A percentile compares a stretch with the other conserved stretches of the same genome.
Evolutionary conservation across 2,329 filamentous ascomycete species (phyloP).

Genomic region (Phaeoacremonium minimum): DNA sequence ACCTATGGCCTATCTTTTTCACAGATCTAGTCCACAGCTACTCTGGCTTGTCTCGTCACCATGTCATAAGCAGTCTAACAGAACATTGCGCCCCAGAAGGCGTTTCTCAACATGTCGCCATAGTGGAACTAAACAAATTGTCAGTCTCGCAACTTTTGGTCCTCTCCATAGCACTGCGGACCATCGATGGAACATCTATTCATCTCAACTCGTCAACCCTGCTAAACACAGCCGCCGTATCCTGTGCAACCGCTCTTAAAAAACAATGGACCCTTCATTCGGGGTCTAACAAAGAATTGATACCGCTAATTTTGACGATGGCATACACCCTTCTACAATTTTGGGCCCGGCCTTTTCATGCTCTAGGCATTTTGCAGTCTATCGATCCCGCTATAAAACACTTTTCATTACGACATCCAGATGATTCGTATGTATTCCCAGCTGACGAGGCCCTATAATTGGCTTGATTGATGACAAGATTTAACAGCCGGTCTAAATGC

Average conservation of each 20-base stretch:
- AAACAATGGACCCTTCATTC: conserved; percentile 4
- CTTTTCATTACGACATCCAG: not conserved
- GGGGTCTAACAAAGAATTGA: not conserved
- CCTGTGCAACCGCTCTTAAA: conserved; percentile 1
- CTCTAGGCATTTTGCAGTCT: conserved; percentile 4
- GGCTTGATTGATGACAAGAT: not conserved
- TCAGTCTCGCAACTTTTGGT: not conserved
- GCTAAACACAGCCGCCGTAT: not conserved
- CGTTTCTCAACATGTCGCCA: not conserved
- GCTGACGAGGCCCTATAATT: not conserved
- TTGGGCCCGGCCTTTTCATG: conserved; percentile 4
- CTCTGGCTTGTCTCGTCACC: not conserved
- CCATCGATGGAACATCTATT: not conserved
- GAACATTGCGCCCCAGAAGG: not conserved
- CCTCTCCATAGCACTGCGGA: conserved; percentile 2
- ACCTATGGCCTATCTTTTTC: not conserved
- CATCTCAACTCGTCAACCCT: not conserved
- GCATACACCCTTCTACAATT: not conserved
- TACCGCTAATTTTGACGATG: conserved; percentile 1
- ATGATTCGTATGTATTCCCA: conserved; percentile 1
- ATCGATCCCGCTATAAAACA: conserved; percentile 2
- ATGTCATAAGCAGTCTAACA: not conserved
- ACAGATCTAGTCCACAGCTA: not conserved
- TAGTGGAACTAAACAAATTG: not conserved
- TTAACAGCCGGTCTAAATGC: not conserved